Conservation (phyloP, 148 eudicot genomes). For the Pharnaceum exiguum region DNA sequence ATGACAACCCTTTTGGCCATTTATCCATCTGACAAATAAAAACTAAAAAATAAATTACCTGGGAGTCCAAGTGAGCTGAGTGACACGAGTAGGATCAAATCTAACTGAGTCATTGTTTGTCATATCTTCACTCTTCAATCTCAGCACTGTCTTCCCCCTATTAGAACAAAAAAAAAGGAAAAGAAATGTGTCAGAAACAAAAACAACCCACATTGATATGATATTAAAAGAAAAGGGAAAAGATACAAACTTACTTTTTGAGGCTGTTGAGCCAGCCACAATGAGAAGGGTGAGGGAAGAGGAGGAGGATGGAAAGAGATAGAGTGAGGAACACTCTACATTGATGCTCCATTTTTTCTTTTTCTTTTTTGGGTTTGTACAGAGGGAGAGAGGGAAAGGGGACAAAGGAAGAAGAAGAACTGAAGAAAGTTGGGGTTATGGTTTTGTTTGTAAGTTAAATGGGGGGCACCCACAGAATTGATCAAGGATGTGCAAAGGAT, state of each 20-base stretch:
- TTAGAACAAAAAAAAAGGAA: not conserved
- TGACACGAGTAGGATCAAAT: constrained; percentile 78
- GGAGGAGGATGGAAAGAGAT: constrained; percentile 12
- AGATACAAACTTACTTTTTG: constrained; percentile 9
- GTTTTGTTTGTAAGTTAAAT: too few relatives aligned
- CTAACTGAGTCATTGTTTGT: constrained; percentile 20
- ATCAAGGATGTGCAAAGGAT: too few relatives aligned
- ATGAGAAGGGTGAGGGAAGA: constrained; percentile 15
- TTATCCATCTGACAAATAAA: not conserved
- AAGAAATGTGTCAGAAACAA: not conserved
- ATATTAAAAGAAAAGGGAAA: not conserved
- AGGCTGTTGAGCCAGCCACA: constrained; percentile 20
- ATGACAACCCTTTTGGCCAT: too few relatives aligned
- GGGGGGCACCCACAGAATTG: constrained; percentile 2
- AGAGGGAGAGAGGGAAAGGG: not conserved
- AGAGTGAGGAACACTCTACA: constrained; percentile 4
- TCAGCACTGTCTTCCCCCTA: constrained; percentile 36
- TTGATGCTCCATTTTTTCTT: constrained; percentile 2
- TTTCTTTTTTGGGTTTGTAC: not conserved
- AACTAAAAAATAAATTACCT: constrained; percentile 34
- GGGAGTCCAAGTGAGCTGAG: constrained; percentile 81
- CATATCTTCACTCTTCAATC: constrained; percentile 40
- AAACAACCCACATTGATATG: too few relatives aligned
- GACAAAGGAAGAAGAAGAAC: not conserved
- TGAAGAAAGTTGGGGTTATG: too few relatives aligned